Evolutionary conservation across 352 stramenopile species (phyloP).

Genomic region (Sclerospora graminicola): DNA sequence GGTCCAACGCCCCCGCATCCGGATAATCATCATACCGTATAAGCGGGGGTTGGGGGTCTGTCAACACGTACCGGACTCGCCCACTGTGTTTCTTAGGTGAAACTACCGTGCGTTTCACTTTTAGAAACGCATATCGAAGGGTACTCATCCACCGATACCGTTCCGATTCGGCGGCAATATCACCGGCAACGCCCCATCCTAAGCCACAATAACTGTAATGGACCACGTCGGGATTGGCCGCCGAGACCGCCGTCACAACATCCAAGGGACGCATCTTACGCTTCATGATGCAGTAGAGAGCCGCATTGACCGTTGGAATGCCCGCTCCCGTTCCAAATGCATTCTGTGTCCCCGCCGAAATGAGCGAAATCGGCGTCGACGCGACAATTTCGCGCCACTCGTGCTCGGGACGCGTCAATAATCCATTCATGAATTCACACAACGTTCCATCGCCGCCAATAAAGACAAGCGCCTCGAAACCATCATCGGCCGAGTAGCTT

Average conservation of each 20-base stretch:
- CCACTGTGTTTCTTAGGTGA: slow-evolving; percentile 58
- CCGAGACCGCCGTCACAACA: slow-evolving; percentile 52
- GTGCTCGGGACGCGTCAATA: slow-evolving; percentile 56
- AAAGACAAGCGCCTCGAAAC: slow-evolving; percentile 70
- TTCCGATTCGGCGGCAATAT: slow-evolving; percentile 72
- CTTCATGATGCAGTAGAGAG: slow-evolving; percentile 78
- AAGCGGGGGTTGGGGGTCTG: slow-evolving; percentile 49
- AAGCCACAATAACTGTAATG: slow-evolving; percentile 81
- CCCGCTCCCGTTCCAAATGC: slow-evolving; percentile 65
- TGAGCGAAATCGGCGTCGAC: slow-evolving; percentile 68
- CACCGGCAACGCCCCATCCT: slow-evolving; percentile 61
- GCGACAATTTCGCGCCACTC: slow-evolving; percentile 78
- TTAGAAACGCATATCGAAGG: slow-evolving; percentile 62
- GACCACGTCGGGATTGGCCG: slow-evolving; percentile 47
- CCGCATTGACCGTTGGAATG: slow-evolving; percentile 53
- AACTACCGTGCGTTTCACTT: slow-evolving; percentile 54
- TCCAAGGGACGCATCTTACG: slow-evolving; percentile 73
- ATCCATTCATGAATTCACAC: slow-evolving; percentile 78
- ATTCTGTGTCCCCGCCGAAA: slow-evolving; percentile 75
- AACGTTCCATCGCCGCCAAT: slow-evolving; percentile 69
- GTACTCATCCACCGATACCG: slow-evolving; percentile 74
- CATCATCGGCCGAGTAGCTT: slow-evolving; percentile 60
- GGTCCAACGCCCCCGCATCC: slow-evolving; percentile 60
- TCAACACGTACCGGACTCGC: slow-evolving; percentile 53
- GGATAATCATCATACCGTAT: slow-evolving; percentile 68